Evolutionary conservation across 1,284 basidiomycete species (phyloP).

Genomic region (Sporisorium scitamineum): DNA sequence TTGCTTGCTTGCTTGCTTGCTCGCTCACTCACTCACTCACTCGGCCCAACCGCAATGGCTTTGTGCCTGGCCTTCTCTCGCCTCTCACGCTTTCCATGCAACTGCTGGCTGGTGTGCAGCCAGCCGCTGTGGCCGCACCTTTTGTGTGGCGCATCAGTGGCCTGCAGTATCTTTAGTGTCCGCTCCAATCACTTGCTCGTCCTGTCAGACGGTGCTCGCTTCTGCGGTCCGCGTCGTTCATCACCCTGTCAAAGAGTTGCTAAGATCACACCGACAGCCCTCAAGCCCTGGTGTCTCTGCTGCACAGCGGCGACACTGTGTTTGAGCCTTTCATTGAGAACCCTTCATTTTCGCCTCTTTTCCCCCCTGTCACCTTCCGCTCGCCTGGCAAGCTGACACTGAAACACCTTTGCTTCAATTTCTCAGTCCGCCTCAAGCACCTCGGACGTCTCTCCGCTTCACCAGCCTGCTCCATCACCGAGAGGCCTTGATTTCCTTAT

Average conservation of each 20-base stretch:
- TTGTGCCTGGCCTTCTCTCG: constrained; percentile 14
- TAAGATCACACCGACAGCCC: not conserved
- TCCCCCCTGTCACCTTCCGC: constrained; percentile 19
- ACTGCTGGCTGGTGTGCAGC: not conserved
- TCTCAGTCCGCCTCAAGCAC: constrained; percentile 41
- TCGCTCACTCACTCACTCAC: too few species aligned
- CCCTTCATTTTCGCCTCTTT: constrained; percentile 6
- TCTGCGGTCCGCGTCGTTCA: constrained; percentile 4
- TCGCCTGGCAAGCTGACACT: constrained; percentile 25
- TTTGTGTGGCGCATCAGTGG: constrained; percentile 17
- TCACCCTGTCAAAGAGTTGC: constrained; percentile 17
- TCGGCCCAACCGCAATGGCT: too few species aligned
- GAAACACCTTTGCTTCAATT: constrained; percentile 29
- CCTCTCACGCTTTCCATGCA: constrained; percentile 3
- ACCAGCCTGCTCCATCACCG: constrained; percentile 35
- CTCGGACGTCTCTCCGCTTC: constrained; percentile 39
- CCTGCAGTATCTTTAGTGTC: not conserved
- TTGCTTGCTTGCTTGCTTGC: not conserved
- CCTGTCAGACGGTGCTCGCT: constrained; percentile 39
- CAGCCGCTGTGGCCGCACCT: not conserved
- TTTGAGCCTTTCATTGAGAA: not conserved
- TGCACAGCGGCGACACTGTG: constrained; percentile 1
- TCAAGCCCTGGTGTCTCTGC: not conserved
- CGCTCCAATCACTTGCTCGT: constrained; percentile 18
- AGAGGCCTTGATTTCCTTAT: constrained; percentile 34